A percentile compares a stretch with the other conserved stretches of the same genome.
These are phyloP conservation scores for Henckelia pumila DNA, from an alignment of 257 asterid species.

Conservation along the genomic window DNA sequence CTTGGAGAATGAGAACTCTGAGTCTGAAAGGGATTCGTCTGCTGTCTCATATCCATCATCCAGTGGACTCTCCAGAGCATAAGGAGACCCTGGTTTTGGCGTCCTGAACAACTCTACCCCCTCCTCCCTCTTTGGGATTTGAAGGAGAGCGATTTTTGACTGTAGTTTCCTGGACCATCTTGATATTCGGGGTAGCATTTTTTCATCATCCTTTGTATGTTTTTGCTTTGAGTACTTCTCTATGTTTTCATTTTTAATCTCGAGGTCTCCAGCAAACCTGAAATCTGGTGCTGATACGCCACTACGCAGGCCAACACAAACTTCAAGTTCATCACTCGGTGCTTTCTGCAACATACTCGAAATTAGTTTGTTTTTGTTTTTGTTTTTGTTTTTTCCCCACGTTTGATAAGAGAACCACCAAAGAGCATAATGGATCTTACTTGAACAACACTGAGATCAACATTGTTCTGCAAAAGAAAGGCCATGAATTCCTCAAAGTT, in stretches of 20 bases:
- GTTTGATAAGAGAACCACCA: background rate
- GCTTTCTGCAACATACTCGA: constrained; percentile 47
- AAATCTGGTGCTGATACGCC: constrained; percentile 53
- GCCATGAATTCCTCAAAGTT: constrained; percentile 76
- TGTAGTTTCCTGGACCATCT: constrained; percentile 51
- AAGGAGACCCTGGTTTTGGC: constrained; percentile 27
- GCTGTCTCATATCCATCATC: constrained; percentile 75
- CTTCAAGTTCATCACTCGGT: constrained; percentile 50
- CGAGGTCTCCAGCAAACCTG: constrained; percentile 21
- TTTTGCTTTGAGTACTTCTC: constrained; percentile 27
- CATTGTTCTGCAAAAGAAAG: constrained; percentile 55
- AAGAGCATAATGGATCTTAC: constrained; percentile 28
- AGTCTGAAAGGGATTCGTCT: constrained; percentile 60
- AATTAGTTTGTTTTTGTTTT: background rate
- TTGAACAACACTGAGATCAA: constrained; percentile 63
- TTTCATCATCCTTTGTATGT: constrained; percentile 39
- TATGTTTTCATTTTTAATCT: constrained; percentile 15
- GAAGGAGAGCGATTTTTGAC: constrained; percentile 51
- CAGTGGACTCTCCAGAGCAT: constrained; percentile 32
- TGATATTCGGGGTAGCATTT: constrained; percentile 33
- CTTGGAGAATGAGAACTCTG: constrained; percentile 56
- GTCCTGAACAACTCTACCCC: constrained; percentile 41
- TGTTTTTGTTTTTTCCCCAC: too few species aligned
- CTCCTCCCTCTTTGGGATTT: constrained; percentile 51
- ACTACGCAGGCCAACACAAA: constrained; percentile 35